Evolutionary conservation across 306 rosid species (phyloP), one percentile per base, ranked within the genome.

Genomic region (Trifolium fragiferum): DNA sequence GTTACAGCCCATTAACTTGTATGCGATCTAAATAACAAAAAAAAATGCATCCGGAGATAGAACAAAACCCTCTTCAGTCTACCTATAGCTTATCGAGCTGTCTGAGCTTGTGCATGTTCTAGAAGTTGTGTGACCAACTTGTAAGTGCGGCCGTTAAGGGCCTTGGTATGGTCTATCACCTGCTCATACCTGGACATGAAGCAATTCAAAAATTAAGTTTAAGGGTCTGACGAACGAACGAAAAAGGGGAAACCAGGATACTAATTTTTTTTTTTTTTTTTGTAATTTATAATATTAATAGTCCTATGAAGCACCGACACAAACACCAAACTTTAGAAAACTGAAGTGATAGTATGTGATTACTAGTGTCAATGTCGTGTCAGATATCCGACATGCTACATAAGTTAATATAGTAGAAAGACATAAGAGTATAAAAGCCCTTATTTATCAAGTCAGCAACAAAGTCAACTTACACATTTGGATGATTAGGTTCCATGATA

Each of bases 131-230:
- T 80, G 37, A 90, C 96, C 66, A 87, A 78, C 82, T 92, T 92
- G 86, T 83, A 84, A 55, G 98, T 92, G 14, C 94, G 98, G 18
- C 87, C 94, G 7, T 87, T 82, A 68, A 90, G 84, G 65, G 89
- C 86, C 84, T 92, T 90, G 5, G 98, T 81, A 77, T 90, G 96
- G 79, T 94, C 97, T 37, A 91, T 91, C 84, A 94, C 86, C 61
- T 91, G 97, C 83, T 94, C 98, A 44, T 91, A 86, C 87, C 97
- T 94, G 95, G 4, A 59, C 2, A 72, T 4, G 14, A 38, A 58
- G 41, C 40, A 38, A 11, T 44, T 82, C 35, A 21, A 32, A 70
- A 14, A 18, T 51, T 38, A 25, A 2, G 27, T 25, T 25, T 25
- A 35, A 57, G n/a, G 46, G 13, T 12, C 65, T 5, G 6, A 13